phyloP scores from a whole-genome alignment of 768 basidiomycete genomes.

The Sporobolomyces roseus region DNA sequence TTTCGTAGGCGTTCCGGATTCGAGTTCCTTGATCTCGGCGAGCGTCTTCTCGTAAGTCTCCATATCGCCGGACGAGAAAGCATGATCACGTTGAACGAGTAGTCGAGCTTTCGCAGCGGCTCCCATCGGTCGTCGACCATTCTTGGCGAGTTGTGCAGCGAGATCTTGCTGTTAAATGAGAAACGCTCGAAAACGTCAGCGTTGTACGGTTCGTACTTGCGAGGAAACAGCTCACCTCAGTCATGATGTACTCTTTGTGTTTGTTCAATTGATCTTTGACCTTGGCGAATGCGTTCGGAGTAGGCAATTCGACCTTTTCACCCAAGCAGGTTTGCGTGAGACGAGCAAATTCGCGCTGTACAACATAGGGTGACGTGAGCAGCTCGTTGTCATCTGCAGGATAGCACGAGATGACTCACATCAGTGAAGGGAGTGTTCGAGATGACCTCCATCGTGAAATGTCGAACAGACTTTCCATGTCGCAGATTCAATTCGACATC shows the following conservation, averaged over 20 bases:
- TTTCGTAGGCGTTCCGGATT: constrained; percentile 37
- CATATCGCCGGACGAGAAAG: constrained; percentile 67
- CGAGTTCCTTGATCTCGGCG: constrained; percentile 60
- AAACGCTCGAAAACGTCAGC: not conserved
- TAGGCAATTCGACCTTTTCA: constrained; percentile 65
- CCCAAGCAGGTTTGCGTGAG: constrained; percentile 53
- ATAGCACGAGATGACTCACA: constrained; percentile 52
- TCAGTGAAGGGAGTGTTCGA: constrained; percentile 66
- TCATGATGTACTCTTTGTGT: constrained; percentile 61
- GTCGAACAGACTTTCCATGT: constrained; percentile 64
- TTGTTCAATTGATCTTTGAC: constrained; percentile 46
- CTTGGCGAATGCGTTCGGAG: constrained; percentile 41
- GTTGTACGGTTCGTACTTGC: not conserved
- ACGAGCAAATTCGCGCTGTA: constrained; percentile 70
- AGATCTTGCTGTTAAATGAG: constrained; percentile 65
- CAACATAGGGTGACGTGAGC: not conserved
- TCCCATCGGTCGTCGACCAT: constrained; percentile 50
- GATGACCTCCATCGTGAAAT: constrained; percentile 76
- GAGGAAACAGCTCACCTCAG: constrained; percentile 61
- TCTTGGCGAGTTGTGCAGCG: constrained; percentile 68
- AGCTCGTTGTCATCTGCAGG: not conserved
- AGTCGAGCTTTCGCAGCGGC: constrained; percentile 56
- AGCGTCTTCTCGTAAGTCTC: constrained; percentile 63
- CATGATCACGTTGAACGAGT: constrained; percentile 67
- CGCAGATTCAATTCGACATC: constrained; percentile 69